Evolutionary conservation across 2,329 filamentous ascomycete species (phyloP).

Genomic region (Moelleriella libera): DNA sequence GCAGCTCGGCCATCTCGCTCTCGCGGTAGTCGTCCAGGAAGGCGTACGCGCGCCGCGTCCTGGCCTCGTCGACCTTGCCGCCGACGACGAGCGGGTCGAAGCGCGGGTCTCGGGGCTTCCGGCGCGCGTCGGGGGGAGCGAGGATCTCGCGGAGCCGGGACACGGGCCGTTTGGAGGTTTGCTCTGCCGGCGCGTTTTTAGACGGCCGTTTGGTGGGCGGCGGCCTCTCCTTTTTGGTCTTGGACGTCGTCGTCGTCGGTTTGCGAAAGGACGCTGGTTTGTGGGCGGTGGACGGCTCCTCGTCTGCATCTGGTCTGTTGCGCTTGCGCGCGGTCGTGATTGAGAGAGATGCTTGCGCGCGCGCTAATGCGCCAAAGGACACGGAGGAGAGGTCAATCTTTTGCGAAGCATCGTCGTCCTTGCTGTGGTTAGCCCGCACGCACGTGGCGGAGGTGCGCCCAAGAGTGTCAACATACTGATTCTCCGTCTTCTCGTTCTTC

Average conservation of each 20-base stretch:
- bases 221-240: background rate
- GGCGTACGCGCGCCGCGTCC: slow-evolving; percentile 59
- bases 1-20: slow-evolving; percentile 67
- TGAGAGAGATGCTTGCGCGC: slow-evolving; percentile 61
- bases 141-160: slow-evolving; percentile 67
- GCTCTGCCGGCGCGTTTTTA: slow-evolving; percentile 81
- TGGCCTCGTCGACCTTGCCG: slow-evolving; percentile 38
- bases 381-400: slow-evolving; percentile 42
- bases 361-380: slow-evolving; percentile 81
- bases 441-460: too few relatives aligned
- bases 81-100: slow-evolving; percentile 54
- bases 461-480: too few relatives aligned
- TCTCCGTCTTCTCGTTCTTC: too few relatives aligned
- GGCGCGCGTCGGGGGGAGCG: slow-evolving; percentile 22
- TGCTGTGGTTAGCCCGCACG: too few relatives aligned
- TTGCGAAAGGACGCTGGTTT: background rate
- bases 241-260: slow-evolving; percentile 1
- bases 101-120: slow-evolving; percentile 68
- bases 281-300: background rate
- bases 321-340: slow-evolving; percentile 7
- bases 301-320: slow-evolving; percentile 1
- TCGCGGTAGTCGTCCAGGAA: slow-evolving; percentile 82
- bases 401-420: background rate
- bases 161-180: slow-evolving; percentile 73
- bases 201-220: slow-evolving; percentile 32